Conservation (phyloP, 129 eudicot species). For the Arctium lappa region DNA sequence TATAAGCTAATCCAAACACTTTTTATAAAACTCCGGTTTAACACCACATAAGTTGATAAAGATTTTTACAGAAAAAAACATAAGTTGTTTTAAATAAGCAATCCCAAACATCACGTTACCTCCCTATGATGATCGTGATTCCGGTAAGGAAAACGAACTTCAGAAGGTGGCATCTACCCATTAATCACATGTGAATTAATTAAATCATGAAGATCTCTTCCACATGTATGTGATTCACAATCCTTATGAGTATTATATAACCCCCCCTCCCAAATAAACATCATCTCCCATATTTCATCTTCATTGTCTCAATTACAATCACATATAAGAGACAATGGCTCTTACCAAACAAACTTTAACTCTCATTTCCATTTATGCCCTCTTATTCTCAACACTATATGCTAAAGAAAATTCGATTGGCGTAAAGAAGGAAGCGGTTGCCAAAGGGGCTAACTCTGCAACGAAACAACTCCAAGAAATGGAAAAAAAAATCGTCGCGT, state of each 20-base stretch:
- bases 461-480: constrained; percentile 29
- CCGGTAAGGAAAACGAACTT: too few species aligned
- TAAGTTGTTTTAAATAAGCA: too few species aligned
- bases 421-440: constrained; percentile 8
- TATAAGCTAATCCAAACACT: too few species aligned
- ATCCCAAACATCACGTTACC: too few species aligned
- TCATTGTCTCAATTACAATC: background rate
- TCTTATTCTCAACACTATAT: background rate
- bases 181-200: background rate
- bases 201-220: too few species aligned
- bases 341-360: background rate
- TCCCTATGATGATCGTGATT: too few species aligned
- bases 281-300: background rate
- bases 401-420: background rate
- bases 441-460: constrained; percentile 18
- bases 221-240: background rate
- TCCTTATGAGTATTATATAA: background rate
- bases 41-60: too few species aligned
- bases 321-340: background rate
- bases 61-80: too few species aligned
- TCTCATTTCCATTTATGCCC: background rate
- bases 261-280: background rate
- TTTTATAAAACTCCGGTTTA: too few species aligned
- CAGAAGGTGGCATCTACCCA: background rate
- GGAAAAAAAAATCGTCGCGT: constrained; percentile 18